Evolutionary conservation across 225 moss, liverwort and hornwort species (phyloP).

Genomic region (Pseudisothecium myosuroides): DNA sequence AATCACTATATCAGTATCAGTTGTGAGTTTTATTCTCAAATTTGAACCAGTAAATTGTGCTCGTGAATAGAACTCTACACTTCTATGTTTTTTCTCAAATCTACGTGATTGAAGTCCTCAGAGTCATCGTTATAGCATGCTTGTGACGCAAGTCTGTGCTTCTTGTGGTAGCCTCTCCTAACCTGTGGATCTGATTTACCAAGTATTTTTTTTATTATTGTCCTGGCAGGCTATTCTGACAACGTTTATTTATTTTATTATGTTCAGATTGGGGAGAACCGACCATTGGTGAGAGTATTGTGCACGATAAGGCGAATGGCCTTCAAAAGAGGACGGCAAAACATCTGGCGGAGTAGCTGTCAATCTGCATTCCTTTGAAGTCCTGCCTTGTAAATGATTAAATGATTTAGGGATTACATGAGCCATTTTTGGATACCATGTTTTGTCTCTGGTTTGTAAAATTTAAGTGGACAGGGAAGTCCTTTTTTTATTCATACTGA

Average conservation of each 20-base stretch:
- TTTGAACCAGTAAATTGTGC: not conserved
- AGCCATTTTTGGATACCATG: not conserved
- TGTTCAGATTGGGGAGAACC: slow-evolving; percentile 21
- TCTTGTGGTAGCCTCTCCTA: not conserved
- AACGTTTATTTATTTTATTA: not conserved
- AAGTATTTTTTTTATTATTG: not conserved
- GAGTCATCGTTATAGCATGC: not conserved
- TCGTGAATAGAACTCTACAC: not conserved
- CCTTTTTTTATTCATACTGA: not conserved
- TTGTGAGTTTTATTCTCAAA: not conserved
- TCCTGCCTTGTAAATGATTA: not conserved
- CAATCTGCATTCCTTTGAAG: not conserved
- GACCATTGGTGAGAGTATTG: slow-evolving; percentile 8
- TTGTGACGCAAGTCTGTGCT: not conserved
- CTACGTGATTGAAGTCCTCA: not conserved
- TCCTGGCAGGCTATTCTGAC: not conserved
- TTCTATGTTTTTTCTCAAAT: not conserved
- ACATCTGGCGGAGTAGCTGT: slow-evolving; percentile 15
- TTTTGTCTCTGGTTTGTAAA: not conserved
- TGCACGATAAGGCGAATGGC: slow-evolving; percentile 11
- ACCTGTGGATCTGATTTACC: not conserved
- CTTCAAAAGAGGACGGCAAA: slow-evolving; percentile 29
- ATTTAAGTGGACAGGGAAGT: not conserved
- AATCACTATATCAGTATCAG: not conserved
- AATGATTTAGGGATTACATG: not conserved